Conservation (phyloP, 2,329 filamentous ascomycete genomes). For the Diaporthe ilicicola region DNA sequence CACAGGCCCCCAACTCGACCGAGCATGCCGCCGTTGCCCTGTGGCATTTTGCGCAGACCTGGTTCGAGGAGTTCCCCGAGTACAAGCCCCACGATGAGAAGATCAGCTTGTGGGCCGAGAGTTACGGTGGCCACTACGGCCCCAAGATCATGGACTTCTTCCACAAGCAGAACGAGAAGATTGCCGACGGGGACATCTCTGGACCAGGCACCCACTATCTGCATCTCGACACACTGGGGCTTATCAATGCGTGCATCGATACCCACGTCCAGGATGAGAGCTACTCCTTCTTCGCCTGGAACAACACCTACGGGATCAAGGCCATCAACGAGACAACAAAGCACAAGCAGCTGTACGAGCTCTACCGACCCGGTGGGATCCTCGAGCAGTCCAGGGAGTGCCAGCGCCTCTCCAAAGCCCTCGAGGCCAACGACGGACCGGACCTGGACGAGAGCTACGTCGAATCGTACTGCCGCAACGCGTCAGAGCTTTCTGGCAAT, state of each 20-base stretch:
- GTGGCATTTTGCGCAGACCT: slow-evolving; percentile 65
- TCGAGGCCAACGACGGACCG: slow-evolving; percentile 39
- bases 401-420: slow-evolving; percentile 45
- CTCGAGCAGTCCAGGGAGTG: slow-evolving; percentile 59
- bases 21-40: slow-evolving; percentile 59
- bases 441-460: slow-evolving; percentile 18
- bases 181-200: slow-evolving; percentile 27
- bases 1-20: slow-evolving; percentile 54
- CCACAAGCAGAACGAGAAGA: slow-evolving; percentile 31
- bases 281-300: slow-evolving; percentile 31
- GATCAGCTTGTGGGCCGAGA: slow-evolving; percentile 40
- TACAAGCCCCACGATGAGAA: slow-evolving; percentile 55
- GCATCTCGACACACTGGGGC: slow-evolving; percentile 33
- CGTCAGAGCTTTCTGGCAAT: not conserved
- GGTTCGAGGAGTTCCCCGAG: slow-evolving; percentile 63
- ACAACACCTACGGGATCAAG: slow-evolving; percentile 61
- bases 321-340: slow-evolving; percentile 58
- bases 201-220: slow-evolving; percentile 31
- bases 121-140: slow-evolving; percentile 48
- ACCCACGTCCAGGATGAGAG: not conserved
- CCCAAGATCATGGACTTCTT: slow-evolving; percentile 47
- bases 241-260: slow-evolving; percentile 32
- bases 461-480: slow-evolving; percentile 29
- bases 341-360: slow-evolving; percentile 52
- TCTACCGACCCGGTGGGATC: slow-evolving; percentile 56